phyloP scores from a whole-genome alignment of 352 stramenopile species.

The Pythium rhizo-oryzae region DNA sequence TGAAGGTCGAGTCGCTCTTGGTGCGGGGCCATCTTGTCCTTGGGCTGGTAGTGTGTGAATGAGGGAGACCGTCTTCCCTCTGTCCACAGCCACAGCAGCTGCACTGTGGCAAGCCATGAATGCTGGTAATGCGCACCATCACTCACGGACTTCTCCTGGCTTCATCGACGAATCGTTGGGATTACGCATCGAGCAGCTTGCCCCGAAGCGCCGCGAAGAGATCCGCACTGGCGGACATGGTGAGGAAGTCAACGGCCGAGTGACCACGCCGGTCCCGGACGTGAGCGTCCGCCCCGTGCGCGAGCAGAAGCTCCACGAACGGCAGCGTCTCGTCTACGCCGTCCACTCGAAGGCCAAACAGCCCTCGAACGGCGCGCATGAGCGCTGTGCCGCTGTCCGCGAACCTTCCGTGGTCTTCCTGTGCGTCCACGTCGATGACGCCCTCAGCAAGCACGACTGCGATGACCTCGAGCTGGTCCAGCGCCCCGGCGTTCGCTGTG shows the following conservation, averaged over 20 bases:
- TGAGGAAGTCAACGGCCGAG: neutral
- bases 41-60: neutral
- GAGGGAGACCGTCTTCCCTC: too few species aligned
- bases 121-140: neutral
- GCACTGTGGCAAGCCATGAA: neutral
- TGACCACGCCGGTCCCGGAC: neutral
- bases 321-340: neutral
- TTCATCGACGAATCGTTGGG: neutral
- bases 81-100: neutral
- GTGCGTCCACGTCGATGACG: slow-evolving; percentile 2
- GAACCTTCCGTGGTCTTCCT: neutral
- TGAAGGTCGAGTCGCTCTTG: neutral
- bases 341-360: neutral
- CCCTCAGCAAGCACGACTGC: neutral
- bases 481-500: neutral
- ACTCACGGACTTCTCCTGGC: neutral
- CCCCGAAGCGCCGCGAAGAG: neutral
- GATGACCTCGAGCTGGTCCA: neutral
- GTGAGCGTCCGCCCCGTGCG: neutral
- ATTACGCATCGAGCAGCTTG: neutral
- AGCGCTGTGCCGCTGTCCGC: neutral
- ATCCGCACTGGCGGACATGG: neutral
- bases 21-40: neutral
- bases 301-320: slow-evolving; percentile 1
- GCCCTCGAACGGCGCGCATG: slow-evolving; percentile 4